These are phyloP conservation scores for Diplodia scrobiculata DNA, from an alignment of 2,329 filamentous ascomycete genomes.

Conservation along the genomic window DNA sequence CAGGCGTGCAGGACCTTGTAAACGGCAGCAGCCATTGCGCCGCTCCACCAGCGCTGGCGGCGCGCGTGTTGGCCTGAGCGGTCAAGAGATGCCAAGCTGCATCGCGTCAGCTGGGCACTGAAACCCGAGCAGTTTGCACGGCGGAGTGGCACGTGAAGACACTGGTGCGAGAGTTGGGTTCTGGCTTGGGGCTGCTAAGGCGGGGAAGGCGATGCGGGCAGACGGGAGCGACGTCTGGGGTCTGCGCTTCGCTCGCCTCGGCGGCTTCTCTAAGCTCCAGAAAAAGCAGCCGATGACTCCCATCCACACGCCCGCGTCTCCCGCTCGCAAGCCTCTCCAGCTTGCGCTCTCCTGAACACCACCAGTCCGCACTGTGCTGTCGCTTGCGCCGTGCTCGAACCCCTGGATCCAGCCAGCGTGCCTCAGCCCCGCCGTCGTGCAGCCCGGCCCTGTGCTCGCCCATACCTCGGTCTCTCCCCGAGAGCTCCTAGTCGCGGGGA, in stretches of 20 bases:
- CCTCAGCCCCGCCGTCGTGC: constrained; percentile 7
- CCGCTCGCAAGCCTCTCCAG: neutral
- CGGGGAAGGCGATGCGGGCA: constrained; percentile 24
- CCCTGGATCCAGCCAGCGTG: neutral
- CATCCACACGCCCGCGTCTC: neutral
- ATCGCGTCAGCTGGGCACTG: neutral
- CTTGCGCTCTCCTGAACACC: constrained; percentile 12
- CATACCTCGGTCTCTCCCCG: constrained; percentile 25
- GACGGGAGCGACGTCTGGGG: constrained; percentile 28
- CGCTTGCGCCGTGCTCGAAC: constrained; percentile 9
- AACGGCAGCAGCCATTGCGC: neutral
- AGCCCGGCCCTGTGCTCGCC: constrained; percentile 16
- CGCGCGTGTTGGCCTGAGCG: neutral
- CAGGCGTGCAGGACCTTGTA: neutral
- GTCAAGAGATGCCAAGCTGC: neutral
- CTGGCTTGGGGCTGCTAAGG: constrained; percentile 9
- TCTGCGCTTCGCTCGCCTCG: constrained; percentile 23
- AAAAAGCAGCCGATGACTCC: constrained; percentile 29
- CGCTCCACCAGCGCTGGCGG: neutral
- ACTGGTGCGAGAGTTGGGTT: neutral
- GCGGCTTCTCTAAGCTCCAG: constrained; percentile 18
- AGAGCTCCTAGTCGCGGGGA: constrained; percentile 12
- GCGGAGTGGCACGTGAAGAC: constrained; percentile 13
- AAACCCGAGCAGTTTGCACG: neutral
- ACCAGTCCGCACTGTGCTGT: neutral